Evolutionary conservation across 805 yeast species (phyloP).

Genomic region (Lipomyces mesembrius): DNA sequence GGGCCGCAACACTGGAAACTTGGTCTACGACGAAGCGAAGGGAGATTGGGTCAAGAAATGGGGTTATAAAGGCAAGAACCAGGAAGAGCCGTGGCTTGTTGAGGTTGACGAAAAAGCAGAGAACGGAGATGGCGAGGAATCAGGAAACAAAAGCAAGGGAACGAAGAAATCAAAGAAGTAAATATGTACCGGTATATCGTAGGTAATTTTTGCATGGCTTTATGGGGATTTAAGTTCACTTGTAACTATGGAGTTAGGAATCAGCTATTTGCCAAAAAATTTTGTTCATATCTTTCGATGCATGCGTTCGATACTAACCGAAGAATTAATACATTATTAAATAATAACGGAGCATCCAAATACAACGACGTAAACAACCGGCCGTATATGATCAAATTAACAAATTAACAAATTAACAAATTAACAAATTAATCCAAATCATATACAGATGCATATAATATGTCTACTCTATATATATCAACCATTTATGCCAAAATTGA

Average conservation of each 20-base stretch:
- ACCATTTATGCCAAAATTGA: background rate
- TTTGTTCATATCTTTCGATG: background rate
- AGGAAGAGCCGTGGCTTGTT: conserved; percentile 94
- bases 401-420: conserved; percentile 1
- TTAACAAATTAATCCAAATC: conserved; percentile 2
- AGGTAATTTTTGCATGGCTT: background rate
- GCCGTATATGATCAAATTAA: background rate
- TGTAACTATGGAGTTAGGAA: background rate
- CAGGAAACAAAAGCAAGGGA: conserved; percentile 9
- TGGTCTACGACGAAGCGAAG: conserved; percentile 83
- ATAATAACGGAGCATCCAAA: background rate
- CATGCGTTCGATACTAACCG: background rate
- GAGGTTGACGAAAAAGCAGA: conserved; percentile 85
- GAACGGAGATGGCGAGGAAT: conserved; percentile 40
- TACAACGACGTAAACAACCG: background rate
- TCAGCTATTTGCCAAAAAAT: background rate
- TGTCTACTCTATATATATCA: background rate
- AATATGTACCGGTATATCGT: background rate
- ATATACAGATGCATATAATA: background rate
- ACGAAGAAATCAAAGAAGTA: background rate
- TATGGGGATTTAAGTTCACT: background rate
- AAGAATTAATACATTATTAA: background rate
- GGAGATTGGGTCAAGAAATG: conserved; percentile 98
- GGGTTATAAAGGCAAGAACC: conserved; percentile 96
- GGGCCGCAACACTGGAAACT: conserved; percentile 78